A percentile compares a stretch with the other conserved stretches of the same genome.
phyloP scores from a whole-genome alignment of 805 yeast genomes.

The Cyberlindnera amylophila region DNA sequence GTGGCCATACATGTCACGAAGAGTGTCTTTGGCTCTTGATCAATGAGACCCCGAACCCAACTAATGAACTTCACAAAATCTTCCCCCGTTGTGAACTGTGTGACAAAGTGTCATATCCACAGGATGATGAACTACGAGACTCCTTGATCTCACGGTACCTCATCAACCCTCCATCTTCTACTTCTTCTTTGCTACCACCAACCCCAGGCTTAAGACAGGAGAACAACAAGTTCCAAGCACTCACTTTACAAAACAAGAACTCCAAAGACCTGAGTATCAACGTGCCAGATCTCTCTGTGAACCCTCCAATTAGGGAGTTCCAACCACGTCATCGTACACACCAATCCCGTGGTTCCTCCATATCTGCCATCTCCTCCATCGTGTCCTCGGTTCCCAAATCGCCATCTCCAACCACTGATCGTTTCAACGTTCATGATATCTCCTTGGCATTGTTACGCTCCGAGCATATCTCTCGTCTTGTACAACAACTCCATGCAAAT shows the following conservation, averaged over 20 bases:
- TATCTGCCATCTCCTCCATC: constrained; percentile 28
- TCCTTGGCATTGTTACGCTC: constrained; percentile 21
- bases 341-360: constrained; percentile 28
- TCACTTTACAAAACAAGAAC: constrained; percentile 23
- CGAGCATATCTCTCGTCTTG: constrained; percentile 14
- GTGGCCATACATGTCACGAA: constrained; percentile 45
- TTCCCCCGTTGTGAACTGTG: constrained; percentile 26
- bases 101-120: constrained; percentile 20
- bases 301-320: background rate
- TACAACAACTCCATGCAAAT: constrained; percentile 17
- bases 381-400: constrained; percentile 28
- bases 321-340: constrained; percentile 8
- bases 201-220: too few species aligned
- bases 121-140: constrained; percentile 21
- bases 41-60: constrained; percentile 4
- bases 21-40: constrained; percentile 37
- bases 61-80: constrained; percentile 13
- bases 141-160: constrained; percentile 20
- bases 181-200: background rate
- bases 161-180: constrained; percentile 9
- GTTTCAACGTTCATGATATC: constrained; percentile 4
- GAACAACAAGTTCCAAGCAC: constrained; percentile 13
- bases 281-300: too few species aligned
- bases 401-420: constrained; percentile 20
- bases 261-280: constrained; percentile 26